Evolutionary conservation across 352 stramenopile genomes (phyloP).

Genomic region (Phytophthora podocarpi): DNA sequence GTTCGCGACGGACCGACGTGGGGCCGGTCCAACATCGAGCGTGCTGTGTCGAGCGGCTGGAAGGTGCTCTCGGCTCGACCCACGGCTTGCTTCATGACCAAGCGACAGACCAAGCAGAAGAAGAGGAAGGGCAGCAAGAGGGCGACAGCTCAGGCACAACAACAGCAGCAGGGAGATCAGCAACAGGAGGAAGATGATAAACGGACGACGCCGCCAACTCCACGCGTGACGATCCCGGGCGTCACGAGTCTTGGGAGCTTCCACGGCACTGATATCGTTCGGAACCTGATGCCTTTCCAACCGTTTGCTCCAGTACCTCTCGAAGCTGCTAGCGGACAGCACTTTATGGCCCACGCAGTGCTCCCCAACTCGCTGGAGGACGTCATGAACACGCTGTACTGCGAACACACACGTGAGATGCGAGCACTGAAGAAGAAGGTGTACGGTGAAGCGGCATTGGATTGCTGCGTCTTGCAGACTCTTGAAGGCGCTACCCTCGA

Average conservation of each 20-base stretch:
- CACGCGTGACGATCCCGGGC: conserved; percentile 23
- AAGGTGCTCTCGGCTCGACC: conserved; percentile 52
- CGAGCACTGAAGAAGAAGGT: conserved; percentile 42
- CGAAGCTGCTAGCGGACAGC: conserved; percentile 40
- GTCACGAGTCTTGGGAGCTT: conserved; percentile 34
- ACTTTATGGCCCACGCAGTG: conserved; percentile 68
- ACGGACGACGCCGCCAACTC: conserved; percentile 14
- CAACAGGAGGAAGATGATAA: conserved; percentile 29
- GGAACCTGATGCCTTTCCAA: conserved; percentile 10
- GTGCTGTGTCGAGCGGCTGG: conserved; percentile 53
- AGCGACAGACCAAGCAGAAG: conserved; percentile 44
- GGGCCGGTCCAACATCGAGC: conserved; percentile 62
- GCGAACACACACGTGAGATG: conserved; percentile 61
- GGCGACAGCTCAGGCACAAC: not conserved
- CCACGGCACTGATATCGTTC: conserved; percentile 15
- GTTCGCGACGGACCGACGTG: conserved; percentile 68
- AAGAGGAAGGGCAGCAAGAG: conserved; percentile 24
- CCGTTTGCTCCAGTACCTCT: conserved; percentile 24
- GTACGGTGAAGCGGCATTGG: conserved; percentile 61
- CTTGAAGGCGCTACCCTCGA: conserved; percentile 64
- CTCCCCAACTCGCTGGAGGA: conserved; percentile 69
- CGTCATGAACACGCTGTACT: conserved; percentile 65
- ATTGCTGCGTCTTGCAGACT: conserved; percentile 67
- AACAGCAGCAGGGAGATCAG: not conserved
- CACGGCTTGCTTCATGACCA: conserved; percentile 62